These are phyloP conservation scores for Colletotrichum tropicicola DNA, from an alignment of 2,329 filamentous ascomycete genomes.

Conservation along the genomic window DNA sequence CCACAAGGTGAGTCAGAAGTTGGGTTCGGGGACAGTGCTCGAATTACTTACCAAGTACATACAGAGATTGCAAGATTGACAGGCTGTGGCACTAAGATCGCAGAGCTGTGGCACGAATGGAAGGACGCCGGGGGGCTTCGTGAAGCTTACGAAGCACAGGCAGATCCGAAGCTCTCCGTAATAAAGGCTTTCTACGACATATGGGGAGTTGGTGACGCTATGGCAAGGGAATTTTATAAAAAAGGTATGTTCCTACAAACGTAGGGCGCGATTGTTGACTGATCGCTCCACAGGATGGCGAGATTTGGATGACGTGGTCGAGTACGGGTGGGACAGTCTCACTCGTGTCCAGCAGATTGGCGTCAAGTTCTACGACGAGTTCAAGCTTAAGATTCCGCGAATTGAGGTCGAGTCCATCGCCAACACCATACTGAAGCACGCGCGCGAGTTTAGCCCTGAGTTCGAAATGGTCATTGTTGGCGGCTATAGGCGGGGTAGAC, in stretches of 20 bases:
- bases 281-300: slow-evolving; percentile 67
- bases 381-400: slow-evolving; percentile 76
- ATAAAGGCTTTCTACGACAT: slow-evolving; percentile 82
- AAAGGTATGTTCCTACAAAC: too few relatives aligned
- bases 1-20: slow-evolving; percentile 45
- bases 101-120: slow-evolving; percentile 81
- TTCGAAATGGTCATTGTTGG: slow-evolving; percentile 74
- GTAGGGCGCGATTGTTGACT: not conserved
- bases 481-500: slow-evolving; percentile 83
- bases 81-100: slow-evolving; percentile 84
- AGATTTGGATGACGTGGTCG: slow-evolving; percentile 86
- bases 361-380: slow-evolving; percentile 92
- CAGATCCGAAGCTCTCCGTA: slow-evolving; percentile 70
- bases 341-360: slow-evolving; percentile 91
- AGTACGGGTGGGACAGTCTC: slow-evolving; percentile 80
- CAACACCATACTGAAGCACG: slow-evolving; percentile 69
- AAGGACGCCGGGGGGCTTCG: slow-evolving; percentile 65
- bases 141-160: slow-evolving; percentile 71
- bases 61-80: slow-evolving; percentile 69
- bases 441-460: slow-evolving; percentile 66
- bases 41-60: slow-evolving; percentile 11
- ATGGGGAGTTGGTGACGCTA: slow-evolving; percentile 89
- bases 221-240: slow-evolving; percentile 82
- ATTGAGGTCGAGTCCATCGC: slow-evolving; percentile 78
- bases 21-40: too few relatives aligned